Percentiles rank a stretch among this genome's conserved stretches.
These are phyloP conservation scores for Cladosporium sp. DNA, from an alignment of 2,329 filamentous ascomycete species.

Conservation along the genomic window DNA sequence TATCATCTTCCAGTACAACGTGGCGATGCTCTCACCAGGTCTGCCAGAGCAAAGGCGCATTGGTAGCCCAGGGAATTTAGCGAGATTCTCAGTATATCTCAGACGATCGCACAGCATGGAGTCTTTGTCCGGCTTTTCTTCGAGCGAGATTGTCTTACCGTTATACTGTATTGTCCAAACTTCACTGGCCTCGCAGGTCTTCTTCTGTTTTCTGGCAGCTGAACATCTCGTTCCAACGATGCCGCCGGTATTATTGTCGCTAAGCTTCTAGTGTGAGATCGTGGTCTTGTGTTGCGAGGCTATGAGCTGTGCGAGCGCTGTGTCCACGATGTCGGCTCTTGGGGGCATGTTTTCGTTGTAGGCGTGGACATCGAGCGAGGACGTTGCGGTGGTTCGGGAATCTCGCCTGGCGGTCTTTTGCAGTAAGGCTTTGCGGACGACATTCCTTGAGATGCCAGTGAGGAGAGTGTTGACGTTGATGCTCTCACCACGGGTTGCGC, in stretches of 20 bases:
- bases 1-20: background rate
- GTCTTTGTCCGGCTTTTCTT: background rate
- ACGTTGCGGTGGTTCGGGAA: background rate
- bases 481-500: background rate
- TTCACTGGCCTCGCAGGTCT: background rate
- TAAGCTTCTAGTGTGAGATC: background rate
- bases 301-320: background rate
- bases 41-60: background rate
- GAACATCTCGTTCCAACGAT: background rate
- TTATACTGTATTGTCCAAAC: background rate
- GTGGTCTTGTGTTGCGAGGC: background rate
- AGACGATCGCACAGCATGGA: background rate
- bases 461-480: background rate
- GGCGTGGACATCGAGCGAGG: background rate
- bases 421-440: background rate
- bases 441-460: background rate
- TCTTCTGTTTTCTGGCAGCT: background rate
- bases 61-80: background rate
- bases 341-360: background rate
- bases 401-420: background rate
- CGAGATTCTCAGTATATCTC: no score
- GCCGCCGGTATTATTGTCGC: background rate
- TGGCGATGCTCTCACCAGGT: background rate
- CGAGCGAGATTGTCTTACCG: background rate
- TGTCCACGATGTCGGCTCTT: background rate